Evolutionary conservation across 805 yeast species (phyloP), one percentile per base, ranked within the genome.

Genomic region (Yamadazyma nakazawae): DNA sequence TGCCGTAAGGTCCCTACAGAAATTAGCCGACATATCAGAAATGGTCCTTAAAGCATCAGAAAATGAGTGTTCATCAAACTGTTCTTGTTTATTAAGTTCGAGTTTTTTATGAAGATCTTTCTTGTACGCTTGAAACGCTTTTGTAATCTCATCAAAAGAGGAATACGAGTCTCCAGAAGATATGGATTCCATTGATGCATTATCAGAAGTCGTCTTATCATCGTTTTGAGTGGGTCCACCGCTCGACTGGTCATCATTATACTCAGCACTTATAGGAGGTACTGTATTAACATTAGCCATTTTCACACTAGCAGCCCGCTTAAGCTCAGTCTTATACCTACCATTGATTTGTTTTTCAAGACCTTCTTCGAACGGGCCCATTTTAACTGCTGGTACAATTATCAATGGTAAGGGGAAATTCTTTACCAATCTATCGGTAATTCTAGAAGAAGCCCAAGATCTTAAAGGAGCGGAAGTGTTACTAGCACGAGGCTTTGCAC

Each of bases 381-480:
- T 73, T 46, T 81, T 80, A 51, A 69, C 60, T 2, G 86, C 81
- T 1, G 90, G 86, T 0, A 80, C 84, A 41, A 84, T 76, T 19
- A 84, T 72, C n/a, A 81, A 77, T 0, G 91, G 90, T 13, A 83
- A 74, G 3, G 83, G 81, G 53, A 75, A 81, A 55, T 77, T 78
- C 56, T 80, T 81, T 25, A 84, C 85, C 39, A 84, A 67, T 41
- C 87, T 66, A 58, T 83, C 88, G 19, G 85, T 76, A 34, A 85
- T 63, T 52, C 84, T 78, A 26, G 83, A 76, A 5, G 85, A 78
- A 35, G 66, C 66, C 85, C 89, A 80, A 19, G 84, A 73, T 48
- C 76, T 68, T 19, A 80, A 67, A 2, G 85, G 82, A 0, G 81
- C 81, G 36, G 76, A 62, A 13, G 58, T 60, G 31, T 58, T 57